Percentiles rank a stretch among this genome's conserved stretches.
Evolutionary conservation across 768 basidiomycete genomes (phyloP).

Genomic region (Sutorius australiensis): DNA sequence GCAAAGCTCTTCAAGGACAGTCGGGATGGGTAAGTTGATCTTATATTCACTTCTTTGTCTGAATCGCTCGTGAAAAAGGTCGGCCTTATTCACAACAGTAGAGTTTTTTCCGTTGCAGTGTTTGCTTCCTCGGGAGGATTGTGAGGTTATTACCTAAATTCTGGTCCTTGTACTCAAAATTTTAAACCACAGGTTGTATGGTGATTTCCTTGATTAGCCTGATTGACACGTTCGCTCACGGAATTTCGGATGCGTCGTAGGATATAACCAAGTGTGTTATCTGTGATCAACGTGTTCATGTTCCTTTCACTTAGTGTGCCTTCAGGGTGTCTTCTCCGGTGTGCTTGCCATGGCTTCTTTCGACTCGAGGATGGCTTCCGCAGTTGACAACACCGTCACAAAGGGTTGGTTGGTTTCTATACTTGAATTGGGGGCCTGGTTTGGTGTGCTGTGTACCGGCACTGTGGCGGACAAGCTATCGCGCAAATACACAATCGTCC

Average conservation of each 20-base stretch:
- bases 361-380: slow-evolving; percentile 50
- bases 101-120: slow-evolving; percentile 62
- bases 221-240: not conserved
- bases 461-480: slow-evolving; percentile 70
- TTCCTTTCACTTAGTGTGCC: not conserved
- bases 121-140: slow-evolving; percentile 80
- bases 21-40: slow-evolving; percentile 59
- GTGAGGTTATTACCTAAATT: slow-evolving; percentile 33
- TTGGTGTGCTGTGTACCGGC: slow-evolving; percentile 69
- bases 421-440: slow-evolving; percentile 72
- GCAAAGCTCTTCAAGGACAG: slow-evolving; percentile 54
- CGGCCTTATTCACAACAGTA: slow-evolving; percentile 63
- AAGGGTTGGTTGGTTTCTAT: slow-evolving; percentile 76
- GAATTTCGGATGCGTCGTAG: slow-evolving; percentile 29
- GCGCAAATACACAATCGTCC: slow-evolving; percentile 66
- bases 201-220: slow-evolving; percentile 32
- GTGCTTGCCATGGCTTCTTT: slow-evolving; percentile 61
- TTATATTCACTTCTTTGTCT: not conserved
- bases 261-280: slow-evolving; percentile 57
- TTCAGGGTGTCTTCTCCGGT: slow-evolving; percentile 73
- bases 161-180: slow-evolving; percentile 1
- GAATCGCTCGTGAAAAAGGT: slow-evolving; percentile 28
- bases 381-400: slow-evolving; percentile 45
- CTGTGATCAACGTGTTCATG: not conserved
- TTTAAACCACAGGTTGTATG: slow-evolving; percentile 51